Conservation (phyloP, 176 grass and related monocot genomes). For the Eremochloa ophiuroides region DNA sequence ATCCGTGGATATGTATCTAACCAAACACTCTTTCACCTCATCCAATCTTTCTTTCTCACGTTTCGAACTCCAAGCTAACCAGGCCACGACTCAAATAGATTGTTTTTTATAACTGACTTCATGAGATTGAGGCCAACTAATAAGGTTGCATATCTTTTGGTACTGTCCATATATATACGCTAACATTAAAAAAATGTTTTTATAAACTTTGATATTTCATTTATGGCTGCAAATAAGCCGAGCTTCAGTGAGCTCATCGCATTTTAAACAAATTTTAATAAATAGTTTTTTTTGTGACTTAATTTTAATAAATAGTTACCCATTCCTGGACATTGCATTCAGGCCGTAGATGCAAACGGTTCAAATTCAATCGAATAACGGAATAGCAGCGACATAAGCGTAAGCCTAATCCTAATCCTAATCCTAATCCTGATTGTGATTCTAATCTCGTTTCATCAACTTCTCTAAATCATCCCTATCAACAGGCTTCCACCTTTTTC, state of each 20-base stretch:
- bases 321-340: no score
- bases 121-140: neutral
- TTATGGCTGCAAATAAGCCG: neutral
- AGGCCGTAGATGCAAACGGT: no score
- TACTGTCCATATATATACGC: neutral
- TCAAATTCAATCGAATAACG: no score
- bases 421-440: neutral
- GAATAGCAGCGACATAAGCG: neutral
- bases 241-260: neutral
- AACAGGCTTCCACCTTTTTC: neutral
- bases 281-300: no score
- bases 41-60: neutral
- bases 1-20: no score
- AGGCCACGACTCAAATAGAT: neutral
- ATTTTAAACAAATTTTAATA: no score
- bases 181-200: neutral
- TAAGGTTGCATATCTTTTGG: neutral
- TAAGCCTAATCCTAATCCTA: neutral
- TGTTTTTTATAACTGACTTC: no score
- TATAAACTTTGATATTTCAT: neutral
- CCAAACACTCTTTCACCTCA: neutral
- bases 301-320: no score
- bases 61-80: neutral
- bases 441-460: neutral
- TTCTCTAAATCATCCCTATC: neutral